A percentile compares a stretch with the other conserved stretches of the same genome.
Conservation (phyloP, 176 grass and related monocot species). For the Musa beccarii region DNA sequence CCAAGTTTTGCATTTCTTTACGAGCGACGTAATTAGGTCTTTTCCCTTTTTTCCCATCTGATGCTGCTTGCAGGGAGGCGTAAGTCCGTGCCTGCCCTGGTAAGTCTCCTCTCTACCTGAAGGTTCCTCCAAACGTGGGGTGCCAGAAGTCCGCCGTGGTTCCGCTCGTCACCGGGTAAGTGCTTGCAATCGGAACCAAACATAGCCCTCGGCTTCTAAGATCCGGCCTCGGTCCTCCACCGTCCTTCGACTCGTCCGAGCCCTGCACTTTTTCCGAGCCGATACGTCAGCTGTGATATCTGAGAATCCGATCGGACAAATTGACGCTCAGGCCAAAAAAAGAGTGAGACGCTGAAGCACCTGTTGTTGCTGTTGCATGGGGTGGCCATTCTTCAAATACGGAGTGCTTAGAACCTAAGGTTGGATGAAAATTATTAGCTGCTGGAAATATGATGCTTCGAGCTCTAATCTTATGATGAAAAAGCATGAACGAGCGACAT, state of each 20-base stretch:
- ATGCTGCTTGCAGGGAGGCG: too few species aligned
- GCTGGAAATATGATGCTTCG: too few species aligned
- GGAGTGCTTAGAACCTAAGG: constrained; percentile 68
- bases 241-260: constrained; percentile 37
- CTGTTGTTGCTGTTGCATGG: constrained; percentile 34
- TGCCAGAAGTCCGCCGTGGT: constrained; percentile 58
- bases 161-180: constrained; percentile 46
- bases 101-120: constrained; percentile 29
- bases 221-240: constrained; percentile 28
- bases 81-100: too few species aligned
- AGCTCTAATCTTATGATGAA: too few species aligned
- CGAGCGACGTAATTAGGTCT: too few species aligned
- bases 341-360: constrained; percentile 19
- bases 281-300: too few species aligned
- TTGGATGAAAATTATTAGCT: neutral
- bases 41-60: too few species aligned
- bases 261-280: constrained; percentile 18
- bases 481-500: constrained; percentile 15
- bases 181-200: constrained; percentile 66
- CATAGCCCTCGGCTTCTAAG: constrained; percentile 68
- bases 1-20: too few species aligned
- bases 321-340: neutral
- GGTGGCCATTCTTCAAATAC: constrained; percentile 46
- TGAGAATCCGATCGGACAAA: too few species aligned
- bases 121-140: constrained; percentile 67